These are phyloP conservation scores for Salmacisia buchloeana DNA, from an alignment of 1,284 basidiomycete species.

Conservation along the genomic window DNA sequence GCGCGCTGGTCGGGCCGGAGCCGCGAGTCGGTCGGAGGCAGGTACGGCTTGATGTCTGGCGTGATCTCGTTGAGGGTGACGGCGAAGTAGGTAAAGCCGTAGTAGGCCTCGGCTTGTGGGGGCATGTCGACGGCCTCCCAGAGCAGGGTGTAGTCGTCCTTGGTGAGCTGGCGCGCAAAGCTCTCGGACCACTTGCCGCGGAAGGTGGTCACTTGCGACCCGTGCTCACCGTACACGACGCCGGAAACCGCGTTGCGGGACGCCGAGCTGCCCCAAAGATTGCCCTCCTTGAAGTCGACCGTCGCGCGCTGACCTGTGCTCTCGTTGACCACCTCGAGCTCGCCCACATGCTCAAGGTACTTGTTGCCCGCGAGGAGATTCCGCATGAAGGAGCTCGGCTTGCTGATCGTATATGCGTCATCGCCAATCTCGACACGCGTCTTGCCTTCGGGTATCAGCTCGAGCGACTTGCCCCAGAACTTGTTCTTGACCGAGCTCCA, in stretches of 20 bases:
- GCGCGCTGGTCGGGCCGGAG: conserved; percentile 78
- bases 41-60: conserved; percentile 60
- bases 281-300: conserved; percentile 47
- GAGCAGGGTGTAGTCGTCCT: conserved; percentile 42
- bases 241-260: conserved; percentile 42
- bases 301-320: conserved; percentile 31
- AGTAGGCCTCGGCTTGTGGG: conserved; percentile 38
- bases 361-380: conserved; percentile 50
- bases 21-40: conserved; percentile 80
- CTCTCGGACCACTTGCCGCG: conserved; percentile 46
- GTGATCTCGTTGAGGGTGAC: conserved; percentile 47
- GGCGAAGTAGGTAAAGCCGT: conserved; percentile 50
- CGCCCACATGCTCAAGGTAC: conserved; percentile 49
- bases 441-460: conserved; percentile 45
- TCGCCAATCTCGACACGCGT: conserved; percentile 40
- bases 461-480: conserved; percentile 49
- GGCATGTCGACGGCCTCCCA: conserved; percentile 48
- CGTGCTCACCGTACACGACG: conserved; percentile 39
- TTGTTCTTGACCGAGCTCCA: conserved; percentile 49
- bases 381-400: conserved; percentile 48
- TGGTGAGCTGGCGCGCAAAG: conserved; percentile 32
- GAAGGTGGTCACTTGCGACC: conserved; percentile 22
- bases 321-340: conserved; percentile 41
- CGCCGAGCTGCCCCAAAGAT: conserved; percentile 37
- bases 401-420: conserved; percentile 37